Evolutionary conservation across 257 asterid genomes (phyloP), one percentile per base, ranked within the genome.

Genomic region (Ajuga chamaepitys): DNA sequence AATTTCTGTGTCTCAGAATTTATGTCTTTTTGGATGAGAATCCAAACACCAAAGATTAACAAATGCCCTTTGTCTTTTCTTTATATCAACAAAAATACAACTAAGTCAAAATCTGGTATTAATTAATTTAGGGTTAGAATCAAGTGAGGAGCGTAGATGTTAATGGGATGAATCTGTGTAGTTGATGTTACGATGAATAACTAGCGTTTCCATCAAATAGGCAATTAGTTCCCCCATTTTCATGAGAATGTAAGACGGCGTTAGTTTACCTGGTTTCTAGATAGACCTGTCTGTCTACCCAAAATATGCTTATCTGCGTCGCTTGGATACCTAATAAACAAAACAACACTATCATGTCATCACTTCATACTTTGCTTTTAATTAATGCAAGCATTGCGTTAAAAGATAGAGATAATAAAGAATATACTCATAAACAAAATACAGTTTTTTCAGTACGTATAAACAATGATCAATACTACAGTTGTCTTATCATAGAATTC

Each of bases 271-370:
- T 89, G 96, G 80, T 80, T 86, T 83, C 88, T 85, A 34, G 96
- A 89, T 58, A 89, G 82, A 66, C 95, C 95, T 17, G 96, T 86
- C 93, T 89, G 95, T 70, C 96, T 72, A 9, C 95, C 88, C 72
- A 89, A 80, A 48, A 89, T 86, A 65, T 83, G 95, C 81, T 89
- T 89, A 85, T 89, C 95, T 68, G 95, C 96, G 72, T 89, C 96
- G 74, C 91, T 86, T 67, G 96, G 96, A 53, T 89, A 89, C 93
- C 96, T 89, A 87, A 81, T 78, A 77, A 74, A 80, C 8, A 42
- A 11, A 22, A 14, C 25, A 25, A 24, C 6, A 54, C 62, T 56
- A 8, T 56, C 62, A 7, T 67, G n/a, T 44, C 34, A 37, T 52
- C 30, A 57, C 8, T 10, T 56, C 46, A 56, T 56, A 16, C 11